Percentiles rank a stretch among this genome's conserved stretches.
Conservation (phyloP, 2,329 filamentous ascomycete genomes). For the Geoglossum cookeanum region DNA sequence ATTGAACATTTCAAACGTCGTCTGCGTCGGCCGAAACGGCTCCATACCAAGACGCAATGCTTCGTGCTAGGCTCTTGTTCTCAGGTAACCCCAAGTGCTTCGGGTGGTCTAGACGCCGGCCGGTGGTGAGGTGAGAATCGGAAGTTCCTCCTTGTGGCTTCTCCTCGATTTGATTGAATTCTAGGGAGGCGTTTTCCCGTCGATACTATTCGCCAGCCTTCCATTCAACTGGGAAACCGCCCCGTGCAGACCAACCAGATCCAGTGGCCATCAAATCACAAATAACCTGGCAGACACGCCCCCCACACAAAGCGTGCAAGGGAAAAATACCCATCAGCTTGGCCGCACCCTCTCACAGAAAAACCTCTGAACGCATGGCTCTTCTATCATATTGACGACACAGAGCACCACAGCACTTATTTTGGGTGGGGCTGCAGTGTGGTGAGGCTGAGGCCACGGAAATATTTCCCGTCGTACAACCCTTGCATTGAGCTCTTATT, state of each 20-base stretch:
- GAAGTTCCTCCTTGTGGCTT: not conserved
- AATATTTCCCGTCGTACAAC: not conserved
- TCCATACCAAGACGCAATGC: not conserved
- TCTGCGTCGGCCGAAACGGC: not conserved
- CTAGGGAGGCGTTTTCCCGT: not conserved
- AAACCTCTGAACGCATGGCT: not conserved
- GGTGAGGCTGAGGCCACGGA: not conserved
- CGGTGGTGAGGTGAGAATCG: not conserved
- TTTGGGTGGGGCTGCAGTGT: not conserved
- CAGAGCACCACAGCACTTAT: not conserved
- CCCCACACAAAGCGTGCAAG: not conserved
- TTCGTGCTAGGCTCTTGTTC: no score
- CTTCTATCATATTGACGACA: not conserved
- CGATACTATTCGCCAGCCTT: not conserved
- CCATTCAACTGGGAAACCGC: not conserved
- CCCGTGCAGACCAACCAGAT: not conserved
- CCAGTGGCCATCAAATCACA: not conserved
- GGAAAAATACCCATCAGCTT: not conserved
- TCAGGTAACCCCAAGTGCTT: no score
- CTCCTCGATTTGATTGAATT: not conserved
- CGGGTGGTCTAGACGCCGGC: no score
- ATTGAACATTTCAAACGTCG: not conserved
- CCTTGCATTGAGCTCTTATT: not conserved
- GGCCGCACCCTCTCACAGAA: not conserved
- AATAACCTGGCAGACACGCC: not conserved